Percentiles rank a stretch among this genome's conserved stretches.
Conservation (phyloP, 2,329 filamentous ascomycete genomes). For the Apiospora kogelbergensis region DNA sequence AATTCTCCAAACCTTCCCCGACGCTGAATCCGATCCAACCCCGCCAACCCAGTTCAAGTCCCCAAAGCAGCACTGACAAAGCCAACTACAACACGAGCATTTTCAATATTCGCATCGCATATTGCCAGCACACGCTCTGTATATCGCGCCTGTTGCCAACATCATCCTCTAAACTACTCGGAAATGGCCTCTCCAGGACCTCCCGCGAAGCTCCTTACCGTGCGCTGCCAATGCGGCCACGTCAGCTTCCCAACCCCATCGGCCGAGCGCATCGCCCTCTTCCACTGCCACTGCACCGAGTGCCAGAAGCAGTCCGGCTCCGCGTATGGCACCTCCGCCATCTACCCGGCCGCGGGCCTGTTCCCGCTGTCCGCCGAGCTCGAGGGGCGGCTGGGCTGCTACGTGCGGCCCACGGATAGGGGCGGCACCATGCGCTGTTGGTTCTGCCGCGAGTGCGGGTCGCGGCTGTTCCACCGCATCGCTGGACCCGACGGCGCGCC, state of each 20-base stretch:
- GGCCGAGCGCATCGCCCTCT: constrained; percentile 35
- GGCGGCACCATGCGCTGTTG: constrained; percentile 43
- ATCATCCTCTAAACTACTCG: not conserved
- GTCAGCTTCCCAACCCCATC: constrained; percentile 36
- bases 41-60: not conserved
- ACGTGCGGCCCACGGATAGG: constrained; percentile 37
- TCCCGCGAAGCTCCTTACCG: constrained; percentile 19
- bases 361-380: constrained; percentile 39
- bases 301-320: constrained; percentile 46
- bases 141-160: not conserved
- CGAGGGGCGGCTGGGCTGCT: constrained; percentile 33
- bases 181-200: not conserved
- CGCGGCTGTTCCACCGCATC: constrained; percentile 46
- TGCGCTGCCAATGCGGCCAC: constrained; percentile 41
- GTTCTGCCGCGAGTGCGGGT: constrained; percentile 39
- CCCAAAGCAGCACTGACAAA: not conserved
- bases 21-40: not conserved
- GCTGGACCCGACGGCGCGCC: constrained; percentile 36
- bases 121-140: not conserved
- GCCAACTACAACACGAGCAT: not conserved
- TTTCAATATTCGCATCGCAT: not conserved
- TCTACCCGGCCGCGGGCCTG: constrained; percentile 40
- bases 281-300: constrained; percentile 47
- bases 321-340: constrained; percentile 46
- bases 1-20: not conserved